Base-by-base conservation (phyloP, 208 protist species). In the Wallacemonas sp. region DNA sequence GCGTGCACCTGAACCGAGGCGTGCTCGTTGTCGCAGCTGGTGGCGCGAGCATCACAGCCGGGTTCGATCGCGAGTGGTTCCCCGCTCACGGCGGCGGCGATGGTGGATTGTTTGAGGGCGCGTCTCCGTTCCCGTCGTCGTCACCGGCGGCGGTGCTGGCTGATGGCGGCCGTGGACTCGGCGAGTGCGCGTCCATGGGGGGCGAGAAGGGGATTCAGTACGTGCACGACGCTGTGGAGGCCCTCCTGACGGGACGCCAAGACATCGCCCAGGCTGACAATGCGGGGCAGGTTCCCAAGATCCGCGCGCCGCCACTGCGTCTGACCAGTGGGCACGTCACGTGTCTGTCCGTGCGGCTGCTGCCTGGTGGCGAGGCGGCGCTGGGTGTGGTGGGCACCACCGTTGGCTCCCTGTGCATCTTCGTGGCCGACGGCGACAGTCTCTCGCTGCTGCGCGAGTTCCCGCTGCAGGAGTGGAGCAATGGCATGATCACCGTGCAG, bases 351-450 rank as follows among this genome's bases (percentile, higher is more conserved):
- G 71, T 75, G 30, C 27, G 61, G 0, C 34, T 74, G 2, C 65
- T 92, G 19, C 85, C 85, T 0, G 72, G 71, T 43, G 75, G 68
- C 23, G 52, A 57, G 32, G 62, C 52, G 24, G 80, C 81, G 6
- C 54, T 93, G 29, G 81, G 74, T 30, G 74, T 89, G 11, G 83
- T 78, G 1, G 87, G 87, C 49, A 93, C 78, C 32, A 86, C 71
- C 14, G 46, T 49, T 1, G 85, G 85, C 26, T 74, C 78, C 5
- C 26, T 88, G 1, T 76, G 68, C 27, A 57, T 86, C 8, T 84
- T 90, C 33, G 63, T 87, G 2, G 34, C 89, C 2, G 71, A 79
- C 9, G 80, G 68, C n/a, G 54, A 55, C 29, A 54, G 54, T 6
- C 26, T 92, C 19, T 65, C 46, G 27, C 73, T 70, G 39, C 36